Evolutionary conservation across 2,329 filamentous ascomycete genomes (phyloP).

Genomic region (Botrytis paeoniae): DNA sequence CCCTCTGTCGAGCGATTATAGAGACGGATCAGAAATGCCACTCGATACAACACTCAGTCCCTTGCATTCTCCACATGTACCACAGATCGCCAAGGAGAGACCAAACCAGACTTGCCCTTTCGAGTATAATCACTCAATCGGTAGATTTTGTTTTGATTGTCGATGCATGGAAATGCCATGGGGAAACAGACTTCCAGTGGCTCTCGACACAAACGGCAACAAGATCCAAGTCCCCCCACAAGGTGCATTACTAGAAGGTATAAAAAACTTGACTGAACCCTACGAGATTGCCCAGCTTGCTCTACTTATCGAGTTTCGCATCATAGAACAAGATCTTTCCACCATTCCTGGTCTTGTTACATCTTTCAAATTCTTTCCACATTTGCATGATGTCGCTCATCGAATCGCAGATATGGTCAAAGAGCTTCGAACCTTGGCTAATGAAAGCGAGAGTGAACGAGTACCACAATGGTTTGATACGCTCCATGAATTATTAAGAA

Average conservation of each 20-base stretch:
- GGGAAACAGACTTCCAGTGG: neutral
- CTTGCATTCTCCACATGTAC: neutral
- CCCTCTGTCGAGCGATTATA: too few relatives aligned
- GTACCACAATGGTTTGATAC: neutral
- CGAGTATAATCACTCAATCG: neutral
- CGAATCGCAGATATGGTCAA: neutral
- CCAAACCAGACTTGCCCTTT: neutral
- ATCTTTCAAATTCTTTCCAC: neutral
- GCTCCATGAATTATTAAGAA: neutral
- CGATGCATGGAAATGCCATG: conserved; percentile 4
- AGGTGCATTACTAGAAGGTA: neutral
- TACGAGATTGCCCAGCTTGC: neutral
- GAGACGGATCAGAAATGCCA: neutral
- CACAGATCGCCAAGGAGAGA: too few relatives aligned
- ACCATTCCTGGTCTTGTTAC: neutral
- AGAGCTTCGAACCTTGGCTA: neutral
- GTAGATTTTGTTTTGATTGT: conserved; percentile 11
- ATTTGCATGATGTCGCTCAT: neutral
- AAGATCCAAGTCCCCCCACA: neutral
- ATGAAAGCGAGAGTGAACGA: neutral
- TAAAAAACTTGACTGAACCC: neutral
- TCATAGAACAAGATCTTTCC: neutral
- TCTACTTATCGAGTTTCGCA: neutral
- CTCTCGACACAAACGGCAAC: neutral
- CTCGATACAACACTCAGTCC: neutral